These are phyloP conservation scores for Nyssa sinensis DNA, from an alignment of 148 eudicot genomes.

Conservation along the genomic window DNA sequence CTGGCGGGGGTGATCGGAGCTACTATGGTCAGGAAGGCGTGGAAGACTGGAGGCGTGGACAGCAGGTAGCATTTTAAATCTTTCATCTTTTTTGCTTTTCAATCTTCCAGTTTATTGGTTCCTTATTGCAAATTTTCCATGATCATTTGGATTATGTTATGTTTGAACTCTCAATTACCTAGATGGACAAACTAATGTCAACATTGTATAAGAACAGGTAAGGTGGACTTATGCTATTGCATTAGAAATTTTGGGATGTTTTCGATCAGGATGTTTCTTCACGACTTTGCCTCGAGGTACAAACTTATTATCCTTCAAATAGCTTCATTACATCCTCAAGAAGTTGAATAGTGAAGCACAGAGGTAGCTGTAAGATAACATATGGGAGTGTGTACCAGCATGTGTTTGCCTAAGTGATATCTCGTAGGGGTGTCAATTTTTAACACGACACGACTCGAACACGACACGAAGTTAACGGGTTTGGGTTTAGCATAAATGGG, in stretches of 20 bases:
- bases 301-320: neutral
- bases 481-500: too few species aligned
- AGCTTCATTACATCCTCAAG: neutral
- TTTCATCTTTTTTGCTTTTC: constrained; percentile 3
- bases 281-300: constrained; percentile 79
- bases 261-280: constrained; percentile 98
- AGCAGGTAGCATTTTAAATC: constrained; percentile 52
- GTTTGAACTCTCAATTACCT: too few species aligned
- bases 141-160: neutral
- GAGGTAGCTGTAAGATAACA: too few species aligned
- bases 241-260: too few species aligned
- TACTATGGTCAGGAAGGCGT: constrained; percentile 90
- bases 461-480: too few species aligned
- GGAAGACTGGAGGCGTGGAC: constrained; percentile 89
- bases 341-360: neutral
- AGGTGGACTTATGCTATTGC: too few species aligned
- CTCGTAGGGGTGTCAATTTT: neutral
- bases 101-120: neutral
- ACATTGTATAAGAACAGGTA: too few species aligned
- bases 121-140: neutral
- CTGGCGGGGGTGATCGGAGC: constrained; percentile 77
- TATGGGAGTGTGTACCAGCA: too few species aligned
- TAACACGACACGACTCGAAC: too few species aligned
- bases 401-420: too few species aligned
- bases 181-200: too few species aligned